Conservation (phyloP, 2,329 filamentous ascomycete genomes). For the Didymella pomorum region DNA sequence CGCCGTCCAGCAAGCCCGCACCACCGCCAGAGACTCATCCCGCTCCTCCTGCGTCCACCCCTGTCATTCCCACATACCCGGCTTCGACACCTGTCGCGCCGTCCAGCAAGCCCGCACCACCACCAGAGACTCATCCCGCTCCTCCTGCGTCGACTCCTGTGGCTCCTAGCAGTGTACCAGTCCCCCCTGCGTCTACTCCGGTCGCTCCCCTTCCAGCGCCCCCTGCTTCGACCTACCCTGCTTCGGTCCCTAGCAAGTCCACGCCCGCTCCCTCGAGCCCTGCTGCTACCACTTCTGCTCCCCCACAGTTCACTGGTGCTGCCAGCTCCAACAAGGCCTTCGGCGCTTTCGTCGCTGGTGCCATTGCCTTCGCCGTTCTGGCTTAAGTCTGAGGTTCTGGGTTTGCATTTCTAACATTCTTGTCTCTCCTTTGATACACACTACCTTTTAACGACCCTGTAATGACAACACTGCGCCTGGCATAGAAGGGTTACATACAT, state of each 20-base stretch:
- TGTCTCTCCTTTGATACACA: conserved; percentile 20
- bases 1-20: background rate
- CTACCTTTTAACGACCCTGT: conserved; percentile 13
- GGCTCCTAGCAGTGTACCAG: conserved; percentile 4
- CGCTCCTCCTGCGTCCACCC: conserved; percentile 12
- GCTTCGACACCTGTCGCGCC: too few species aligned
- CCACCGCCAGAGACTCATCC: conserved; percentile 5
- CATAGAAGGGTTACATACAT: conserved; percentile 19
- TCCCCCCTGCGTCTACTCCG: conserved; percentile 6
- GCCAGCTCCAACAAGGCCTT: conserved; percentile 36
- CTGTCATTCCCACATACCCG: too few species aligned
- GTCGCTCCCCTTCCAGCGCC: conserved; percentile 14
- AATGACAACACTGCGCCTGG: conserved; percentile 12
- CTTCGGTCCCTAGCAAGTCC: conserved; percentile 18
- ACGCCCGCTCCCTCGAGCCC: conserved; percentile 13
- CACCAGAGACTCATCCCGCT: background rate
- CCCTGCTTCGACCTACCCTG: conserved; percentile 10
- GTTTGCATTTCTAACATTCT: conserved; percentile 1
- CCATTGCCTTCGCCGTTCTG: conserved; percentile 31
- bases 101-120: background rate
- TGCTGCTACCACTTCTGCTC: conserved; percentile 20
- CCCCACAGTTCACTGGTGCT: conserved; percentile 36
- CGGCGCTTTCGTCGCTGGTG: conserved; percentile 36
- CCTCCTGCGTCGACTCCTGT: background rate
- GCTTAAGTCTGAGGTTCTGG: conserved; percentile 21